These are phyloP conservation scores for Heterobasidion irregulare DNA, from an alignment of 1,284 basidiomycete species.

Conservation along the genomic window DNA sequence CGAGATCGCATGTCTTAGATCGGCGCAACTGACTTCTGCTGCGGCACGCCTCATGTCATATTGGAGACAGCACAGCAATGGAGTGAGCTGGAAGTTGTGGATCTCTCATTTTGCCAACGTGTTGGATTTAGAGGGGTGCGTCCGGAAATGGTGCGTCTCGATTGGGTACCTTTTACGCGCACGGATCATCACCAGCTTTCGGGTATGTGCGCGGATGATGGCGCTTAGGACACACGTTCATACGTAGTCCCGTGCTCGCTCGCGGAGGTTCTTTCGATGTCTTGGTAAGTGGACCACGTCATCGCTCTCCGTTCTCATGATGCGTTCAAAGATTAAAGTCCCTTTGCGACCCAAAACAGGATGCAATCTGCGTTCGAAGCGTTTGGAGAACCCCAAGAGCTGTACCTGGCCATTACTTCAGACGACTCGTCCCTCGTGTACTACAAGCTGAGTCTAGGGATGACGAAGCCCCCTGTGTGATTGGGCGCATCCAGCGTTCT, in stretches of 20 bases:
- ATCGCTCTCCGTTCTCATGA: slow-evolving; percentile 4
- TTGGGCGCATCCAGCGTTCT: too few relatives aligned
- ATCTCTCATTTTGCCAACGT: slow-evolving; percentile 45
- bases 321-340: background rate
- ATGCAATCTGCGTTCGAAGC: slow-evolving; percentile 45
- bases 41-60: background rate
- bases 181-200: too few relatives aligned
- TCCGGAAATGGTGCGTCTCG: slow-evolving; percentile 38
- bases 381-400: slow-evolving; percentile 36
- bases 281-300: slow-evolving; percentile 21
- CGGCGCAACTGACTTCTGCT: background rate
- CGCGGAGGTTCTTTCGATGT: slow-evolving; percentile 50
- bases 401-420: slow-evolving; percentile 64
- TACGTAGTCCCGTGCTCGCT: slow-evolving; percentile 63
- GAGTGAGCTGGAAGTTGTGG: slow-evolving; percentile 52
- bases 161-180: background rate
- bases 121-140: slow-evolving; percentile 53
- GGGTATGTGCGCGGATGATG: background rate
- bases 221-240: slow-evolving; percentile 27
- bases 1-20: background rate
- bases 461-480: slow-evolving; percentile 62
- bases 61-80: slow-evolving; percentile 59
- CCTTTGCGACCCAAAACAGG: slow-evolving; percentile 26
- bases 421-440: slow-evolving; percentile 78
- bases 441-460: slow-evolving; percentile 69